These are phyloP conservation scores for Ceratobasidium sp. DNA, from an alignment of 1,284 basidiomycete species.

Conservation along the genomic window DNA sequence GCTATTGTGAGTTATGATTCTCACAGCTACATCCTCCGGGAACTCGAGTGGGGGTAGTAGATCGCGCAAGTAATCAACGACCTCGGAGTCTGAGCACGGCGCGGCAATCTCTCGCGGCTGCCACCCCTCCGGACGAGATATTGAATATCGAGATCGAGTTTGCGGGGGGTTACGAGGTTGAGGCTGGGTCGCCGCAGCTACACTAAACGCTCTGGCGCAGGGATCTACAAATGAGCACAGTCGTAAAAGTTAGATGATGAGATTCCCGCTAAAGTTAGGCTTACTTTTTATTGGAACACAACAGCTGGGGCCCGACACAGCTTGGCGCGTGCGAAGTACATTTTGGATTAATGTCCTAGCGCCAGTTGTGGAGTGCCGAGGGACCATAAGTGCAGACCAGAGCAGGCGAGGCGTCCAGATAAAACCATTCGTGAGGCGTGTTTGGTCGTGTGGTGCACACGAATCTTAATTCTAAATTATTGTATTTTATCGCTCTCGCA, in stretches of 20 bases:
- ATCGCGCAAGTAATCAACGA: constrained; percentile 67
- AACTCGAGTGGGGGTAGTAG: constrained; percentile 77
- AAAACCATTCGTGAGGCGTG: constrained; percentile 37
- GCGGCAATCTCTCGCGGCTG: constrained; percentile 16
- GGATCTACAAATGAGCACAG: neutral
- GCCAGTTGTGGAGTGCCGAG: constrained; percentile 19
- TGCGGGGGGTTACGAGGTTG: neutral
- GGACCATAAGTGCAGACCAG: constrained; percentile 30
- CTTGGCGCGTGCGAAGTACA: neutral
- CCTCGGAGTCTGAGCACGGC: constrained; percentile 47
- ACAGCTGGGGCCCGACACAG: neutral
- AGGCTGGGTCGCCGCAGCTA: neutral
- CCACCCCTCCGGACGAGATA: neutral
- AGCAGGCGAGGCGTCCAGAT: neutral
- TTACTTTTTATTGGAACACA: neutral
- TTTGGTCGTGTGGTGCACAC: constrained; percentile 17
- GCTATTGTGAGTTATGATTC: constrained; percentile 81
- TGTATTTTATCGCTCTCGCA: too few species aligned
- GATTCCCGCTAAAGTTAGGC: neutral
- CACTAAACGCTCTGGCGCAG: neutral
- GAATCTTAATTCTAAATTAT: too few species aligned
- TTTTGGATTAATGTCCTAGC: neutral
- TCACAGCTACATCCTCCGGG: constrained; percentile 73
- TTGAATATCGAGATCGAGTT: constrained; percentile 8
- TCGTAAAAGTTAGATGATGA: neutral